phyloP scores from a whole-genome alignment of 805 yeast species.

The Saccharomycopsis schoenii region DNA sequence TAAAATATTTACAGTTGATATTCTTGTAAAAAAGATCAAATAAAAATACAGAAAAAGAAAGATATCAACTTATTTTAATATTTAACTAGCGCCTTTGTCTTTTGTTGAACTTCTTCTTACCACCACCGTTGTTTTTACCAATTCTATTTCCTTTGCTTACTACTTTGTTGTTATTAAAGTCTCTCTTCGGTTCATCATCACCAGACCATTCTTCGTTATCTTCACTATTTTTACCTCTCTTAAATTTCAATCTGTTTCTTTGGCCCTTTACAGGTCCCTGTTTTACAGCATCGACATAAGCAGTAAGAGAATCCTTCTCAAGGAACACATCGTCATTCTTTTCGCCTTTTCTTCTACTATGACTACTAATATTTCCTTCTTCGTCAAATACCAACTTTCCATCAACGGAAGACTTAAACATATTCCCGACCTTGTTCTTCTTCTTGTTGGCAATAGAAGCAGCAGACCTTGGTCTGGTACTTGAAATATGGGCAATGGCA shows the following conservation, averaged over 20 bases:
- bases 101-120: not conserved
- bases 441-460: slow-evolving; percentile 26
- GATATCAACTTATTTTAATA: not conserved
- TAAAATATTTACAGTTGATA: not conserved
- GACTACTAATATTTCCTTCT: slow-evolving; percentile 25
- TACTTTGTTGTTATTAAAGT: not conserved
- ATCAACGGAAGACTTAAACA: slow-evolving; percentile 29
- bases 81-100: not conserved
- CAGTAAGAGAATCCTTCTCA: slow-evolving; percentile 61
- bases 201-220: slow-evolving; percentile 47
- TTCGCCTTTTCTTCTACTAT: slow-evolving; percentile 1
- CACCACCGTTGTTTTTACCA: not conserved
- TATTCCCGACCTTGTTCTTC: slow-evolving; percentile 21
- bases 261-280: slow-evolving; percentile 94
- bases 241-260: slow-evolving; percentile 81
- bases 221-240: slow-evolving; percentile 46
- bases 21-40: too few relatives aligned
- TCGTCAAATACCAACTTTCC: slow-evolving; percentile 67
- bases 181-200: slow-evolving; percentile 26
- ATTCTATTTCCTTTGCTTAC: not conserved
- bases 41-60: not conserved
- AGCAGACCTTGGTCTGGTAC: slow-evolving; percentile 54
- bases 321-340: slow-evolving; percentile 33
- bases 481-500: slow-evolving; percentile 79
- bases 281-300: slow-evolving; percentile 87